Conservation (phyloP, 2,329 filamentous ascomycete genomes). For the Pyrenochaeta sp. region DNA sequence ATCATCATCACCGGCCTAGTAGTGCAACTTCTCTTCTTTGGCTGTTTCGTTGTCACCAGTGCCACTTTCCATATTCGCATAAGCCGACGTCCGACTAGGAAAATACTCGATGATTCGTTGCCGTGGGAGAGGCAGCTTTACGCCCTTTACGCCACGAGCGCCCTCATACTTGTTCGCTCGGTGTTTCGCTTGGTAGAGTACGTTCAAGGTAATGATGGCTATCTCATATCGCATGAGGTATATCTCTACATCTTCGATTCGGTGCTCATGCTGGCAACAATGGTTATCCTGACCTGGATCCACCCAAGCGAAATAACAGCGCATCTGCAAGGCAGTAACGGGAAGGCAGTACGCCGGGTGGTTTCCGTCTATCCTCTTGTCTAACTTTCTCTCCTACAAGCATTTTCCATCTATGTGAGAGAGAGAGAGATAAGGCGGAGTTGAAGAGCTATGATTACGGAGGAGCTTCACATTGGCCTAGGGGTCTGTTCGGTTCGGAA, state of each 20-base stretch:
- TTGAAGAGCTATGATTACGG: too few relatives aligned
- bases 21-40: conserved; percentile 57
- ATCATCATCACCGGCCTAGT: conserved; percentile 38
- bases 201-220: conserved; percentile 53
- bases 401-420: too few relatives aligned
- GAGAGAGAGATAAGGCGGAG: too few relatives aligned
- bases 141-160: conserved; percentile 53
- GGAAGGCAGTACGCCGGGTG: conserved; percentile 8
- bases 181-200: conserved; percentile 61
- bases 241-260: conserved; percentile 57
- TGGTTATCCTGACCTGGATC: conserved; percentile 49
- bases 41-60: conserved; percentile 50
- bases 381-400: too few relatives aligned
- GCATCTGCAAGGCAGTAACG: too few relatives aligned
- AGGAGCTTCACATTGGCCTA: too few relatives aligned
- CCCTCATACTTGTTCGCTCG: conserved; percentile 58
- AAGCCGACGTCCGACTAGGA: background rate
- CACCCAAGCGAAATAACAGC: conserved; percentile 44
- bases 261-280: conserved; percentile 51
- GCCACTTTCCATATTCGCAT: conserved; percentile 13
- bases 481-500: too few relatives aligned
- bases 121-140: conserved; percentile 47
- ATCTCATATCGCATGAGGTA: conserved; percentile 53
- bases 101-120: conserved; percentile 2
- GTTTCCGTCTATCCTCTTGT: conserved; percentile 5